A percentile compares a stretch with the other conserved stretches of the same genome.
phyloP scores from a whole-genome alignment of 176 grass and related monocot genomes.

The Oropetium thomaeum region DNA sequence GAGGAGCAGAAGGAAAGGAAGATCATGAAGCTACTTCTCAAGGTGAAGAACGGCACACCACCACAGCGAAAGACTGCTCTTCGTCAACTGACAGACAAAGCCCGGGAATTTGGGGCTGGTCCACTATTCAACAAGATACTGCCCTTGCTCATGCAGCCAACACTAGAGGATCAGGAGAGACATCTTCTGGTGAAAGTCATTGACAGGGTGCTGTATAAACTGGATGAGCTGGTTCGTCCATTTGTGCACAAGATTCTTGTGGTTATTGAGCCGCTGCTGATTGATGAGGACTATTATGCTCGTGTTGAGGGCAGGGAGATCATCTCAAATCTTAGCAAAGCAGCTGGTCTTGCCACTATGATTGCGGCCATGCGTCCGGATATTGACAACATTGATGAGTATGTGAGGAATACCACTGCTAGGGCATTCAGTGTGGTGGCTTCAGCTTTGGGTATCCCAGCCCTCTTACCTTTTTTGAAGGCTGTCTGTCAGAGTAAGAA shows the following conservation, averaged over 20 bases:
- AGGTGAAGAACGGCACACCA: constrained; percentile 88
- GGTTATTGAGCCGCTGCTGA: constrained; percentile 91
- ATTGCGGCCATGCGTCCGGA: constrained; percentile 96
- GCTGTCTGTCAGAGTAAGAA: constrained; percentile 94
- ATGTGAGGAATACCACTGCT: constrained; percentile 96
- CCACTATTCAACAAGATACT: constrained; percentile 97
- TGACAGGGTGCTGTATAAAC: constrained; percentile 93
- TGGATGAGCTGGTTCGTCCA: constrained; percentile 94
- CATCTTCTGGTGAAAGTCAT: constrained; percentile 99
- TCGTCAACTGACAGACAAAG: constrained; percentile 91
- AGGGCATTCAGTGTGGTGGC: constrained; percentile 98
- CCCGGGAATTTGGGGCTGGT: constrained; percentile 81
- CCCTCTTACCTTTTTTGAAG: constrained; percentile 66
- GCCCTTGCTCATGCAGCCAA: constrained; percentile 95
- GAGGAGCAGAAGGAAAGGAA: constrained; percentile 97
- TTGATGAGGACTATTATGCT: constrained; percentile 99
- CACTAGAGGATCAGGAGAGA: constrained; percentile 88
- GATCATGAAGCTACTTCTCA: constrained; percentile 86
- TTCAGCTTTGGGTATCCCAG: constrained; percentile 92
- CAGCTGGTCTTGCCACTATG: constrained; percentile 95
- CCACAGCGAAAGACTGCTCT: constrained; percentile 89
- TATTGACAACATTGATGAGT: constrained; percentile 98
- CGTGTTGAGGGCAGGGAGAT: constrained; percentile 97
- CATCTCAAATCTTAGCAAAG: constrained; percentile 98
- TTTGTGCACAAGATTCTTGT: constrained; percentile 99